phyloP scores from a whole-genome alignment of 352 stramenopile genomes.

The Phytophthora idaei region DNA sequence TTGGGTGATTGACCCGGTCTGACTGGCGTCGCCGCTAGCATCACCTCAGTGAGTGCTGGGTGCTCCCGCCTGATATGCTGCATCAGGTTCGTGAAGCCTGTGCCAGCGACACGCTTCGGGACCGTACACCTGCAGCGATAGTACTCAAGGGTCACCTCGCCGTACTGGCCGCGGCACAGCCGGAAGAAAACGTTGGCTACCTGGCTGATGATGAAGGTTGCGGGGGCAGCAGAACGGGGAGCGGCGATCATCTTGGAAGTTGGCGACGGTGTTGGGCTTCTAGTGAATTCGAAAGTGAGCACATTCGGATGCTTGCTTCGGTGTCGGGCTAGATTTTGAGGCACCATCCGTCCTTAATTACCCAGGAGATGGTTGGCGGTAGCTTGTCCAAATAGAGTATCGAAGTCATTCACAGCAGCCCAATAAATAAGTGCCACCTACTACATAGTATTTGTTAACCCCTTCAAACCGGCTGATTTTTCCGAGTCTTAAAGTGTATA shows the following conservation, averaged over 20 bases:
- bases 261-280: not conserved
- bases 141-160: not conserved
- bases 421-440: too few species aligned
- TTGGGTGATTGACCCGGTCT: not conserved
- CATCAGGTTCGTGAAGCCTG: not conserved
- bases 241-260: not conserved
- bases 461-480: not conserved
- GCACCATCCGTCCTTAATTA: too few species aligned
- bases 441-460: not conserved
- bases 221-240: not conserved
- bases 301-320: not conserved
- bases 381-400: not conserved
- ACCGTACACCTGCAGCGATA: not conserved
- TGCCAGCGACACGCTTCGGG: not conserved
- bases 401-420: not conserved
- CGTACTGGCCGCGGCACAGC: not conserved
- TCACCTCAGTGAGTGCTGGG: not conserved
- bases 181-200: not conserved
- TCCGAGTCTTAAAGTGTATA: not conserved
- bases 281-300: not conserved
- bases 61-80: constrained; percentile 1
- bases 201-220: not conserved
- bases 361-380: too few species aligned
- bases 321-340: too few species aligned
- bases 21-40: not conserved